Base-by-base conservation (phyloP, 176 grass and related monocot species). In the Juncus inflexus region DNA sequence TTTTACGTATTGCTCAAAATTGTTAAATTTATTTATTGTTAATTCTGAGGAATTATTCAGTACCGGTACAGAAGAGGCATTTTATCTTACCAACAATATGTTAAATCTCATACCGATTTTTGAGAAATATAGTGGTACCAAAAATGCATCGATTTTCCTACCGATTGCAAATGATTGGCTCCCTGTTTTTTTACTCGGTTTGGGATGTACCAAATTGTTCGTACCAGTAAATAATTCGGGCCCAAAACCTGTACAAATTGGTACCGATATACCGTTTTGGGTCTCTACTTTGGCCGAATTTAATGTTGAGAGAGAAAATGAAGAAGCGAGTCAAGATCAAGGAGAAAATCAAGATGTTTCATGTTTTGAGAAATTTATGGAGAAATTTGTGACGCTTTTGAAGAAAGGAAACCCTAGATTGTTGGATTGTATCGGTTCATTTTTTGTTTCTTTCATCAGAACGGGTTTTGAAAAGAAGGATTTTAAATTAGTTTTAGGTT, bases 51-150 rank as follows among this genome's bases (percentile, higher is more conserved):
- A 89, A 45, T 73, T 61, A 0, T 70, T 73, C 10, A 51, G n/a
- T 45, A 72, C 81, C 61, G 43, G 43, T 47, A 68, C 72, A 60
- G 76, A 66, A 50, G 87, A 83, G 37, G 80, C 65, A 19, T 97
- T 91, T 52, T 64, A 72, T 70, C 82, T 97, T 70, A 75, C 87
- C 12, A 97, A 89, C 81, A 52, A 82, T 79, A 87, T 97, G 81
- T 84, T 97, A 72, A 87, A 97, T 70, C 63, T 97, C 37, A 15
- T 89, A 62, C 66, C 80, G 15, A 75, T 74, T 71, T 43, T 85
- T 3, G 87, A 88, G 65, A 83, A 70, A 11, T 83, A 69, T 40
- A 10, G 67, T 56, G 92, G 87, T 55, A 63, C 74, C 1, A 87
- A 63, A 69, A 81, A 57, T 81, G 82, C 84, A 14, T 58, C 67